Percentiles rank a stretch among this genome's conserved stretches.
Evolutionary conservation across 2,329 filamentous ascomycete species (phyloP).

Genomic region (Aspergillus niger): DNA sequence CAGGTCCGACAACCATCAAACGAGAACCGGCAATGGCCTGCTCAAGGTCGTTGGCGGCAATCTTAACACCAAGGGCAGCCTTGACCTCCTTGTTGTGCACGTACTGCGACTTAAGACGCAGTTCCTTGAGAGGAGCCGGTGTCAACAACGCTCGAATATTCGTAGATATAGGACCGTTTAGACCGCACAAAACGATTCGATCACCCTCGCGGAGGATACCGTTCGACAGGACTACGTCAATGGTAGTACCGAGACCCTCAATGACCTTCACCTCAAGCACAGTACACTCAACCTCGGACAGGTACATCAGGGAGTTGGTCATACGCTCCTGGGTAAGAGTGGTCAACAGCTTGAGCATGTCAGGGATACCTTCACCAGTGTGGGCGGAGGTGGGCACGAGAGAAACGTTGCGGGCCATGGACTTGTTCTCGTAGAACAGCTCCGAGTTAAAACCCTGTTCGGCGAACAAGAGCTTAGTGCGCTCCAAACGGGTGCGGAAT

Average conservation of each 20-base stretch:
- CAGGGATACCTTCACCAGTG: conserved; percentile 98
- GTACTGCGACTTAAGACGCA: conserved; percentile 93
- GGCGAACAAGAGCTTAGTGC: conserved; percentile 90
- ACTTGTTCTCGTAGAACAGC: conserved; percentile 97
- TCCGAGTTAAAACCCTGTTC: conserved; percentile 99
- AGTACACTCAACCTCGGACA: conserved; percentile 95
- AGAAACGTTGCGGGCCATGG: conserved; percentile 92
- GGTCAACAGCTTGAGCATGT: conserved; percentile 95
- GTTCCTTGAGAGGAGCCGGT: conserved; percentile 86
- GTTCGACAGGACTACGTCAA: conserved; percentile 95
- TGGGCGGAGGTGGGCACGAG: conserved; percentile 95
- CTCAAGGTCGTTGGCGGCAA: conserved; percentile 92
- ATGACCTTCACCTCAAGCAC: conserved; percentile 99
- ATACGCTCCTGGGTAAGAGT: conserved; percentile 95
- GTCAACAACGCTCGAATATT: conserved; percentile 94
- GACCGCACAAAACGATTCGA: conserved; percentile 90
- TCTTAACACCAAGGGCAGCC: conserved; percentile 97
- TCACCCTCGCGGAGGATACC: conserved; percentile 94
- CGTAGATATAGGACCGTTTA: conserved; percentile 92
- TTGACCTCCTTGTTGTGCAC: conserved; percentile 99
- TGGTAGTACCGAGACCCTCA: conserved; percentile 97
- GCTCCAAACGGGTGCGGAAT: conserved; percentile 84
- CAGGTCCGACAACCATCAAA: conserved; percentile 87
- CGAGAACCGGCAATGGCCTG: conserved; percentile 95
- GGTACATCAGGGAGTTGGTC: conserved; percentile 96